Conservation (phyloP, 2,329 filamentous ascomycete species). For the Stachybotrys chlorohalonatus region DNA sequence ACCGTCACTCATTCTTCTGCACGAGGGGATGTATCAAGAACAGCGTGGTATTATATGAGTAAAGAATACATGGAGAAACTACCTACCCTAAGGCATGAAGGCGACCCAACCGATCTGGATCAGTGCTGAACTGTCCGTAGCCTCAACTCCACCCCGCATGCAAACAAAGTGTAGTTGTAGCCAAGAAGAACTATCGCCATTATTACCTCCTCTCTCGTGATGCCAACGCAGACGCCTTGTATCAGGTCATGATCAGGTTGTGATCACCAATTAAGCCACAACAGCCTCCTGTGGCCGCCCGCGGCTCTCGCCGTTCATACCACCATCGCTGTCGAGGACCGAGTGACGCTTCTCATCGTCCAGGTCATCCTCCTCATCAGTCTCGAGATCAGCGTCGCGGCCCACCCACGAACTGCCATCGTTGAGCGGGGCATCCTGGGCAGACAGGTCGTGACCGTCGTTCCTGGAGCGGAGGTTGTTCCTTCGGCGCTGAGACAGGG, state of each 20-base stretch:
- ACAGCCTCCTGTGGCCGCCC: conserved; percentile 46
- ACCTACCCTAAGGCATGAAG: background rate
- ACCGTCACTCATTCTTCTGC: background rate
- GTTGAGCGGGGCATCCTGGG: conserved; percentile 70
- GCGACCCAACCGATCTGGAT: background rate
- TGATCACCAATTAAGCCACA: conserved; percentile 25
- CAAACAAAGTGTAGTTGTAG: background rate
- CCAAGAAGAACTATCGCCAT: background rate
- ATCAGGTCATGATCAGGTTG: background rate
- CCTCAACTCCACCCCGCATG: background rate
- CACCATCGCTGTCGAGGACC: conserved; percentile 40
- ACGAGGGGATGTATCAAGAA: background rate
- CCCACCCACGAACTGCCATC: conserved; percentile 81
- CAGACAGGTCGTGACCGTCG: conserved; percentile 73
- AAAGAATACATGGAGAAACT: conserved; percentile 1
- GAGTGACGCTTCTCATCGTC: conserved; percentile 43
- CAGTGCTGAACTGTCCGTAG: background rate
- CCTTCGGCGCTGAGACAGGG: conserved; percentile 74
- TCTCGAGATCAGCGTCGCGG: conserved; percentile 54
- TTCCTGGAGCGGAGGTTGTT: conserved; percentile 59
- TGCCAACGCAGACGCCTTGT: background rate
- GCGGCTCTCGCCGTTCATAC: conserved; percentile 46
- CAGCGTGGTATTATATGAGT: conserved; percentile 1
- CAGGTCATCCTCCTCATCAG: conserved; percentile 58
- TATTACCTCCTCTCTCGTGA: conserved; percentile 2